Conservation (phyloP, 2,329 filamentous ascomycete species). For the Zelopaecilomyces penicillatus region DNA sequence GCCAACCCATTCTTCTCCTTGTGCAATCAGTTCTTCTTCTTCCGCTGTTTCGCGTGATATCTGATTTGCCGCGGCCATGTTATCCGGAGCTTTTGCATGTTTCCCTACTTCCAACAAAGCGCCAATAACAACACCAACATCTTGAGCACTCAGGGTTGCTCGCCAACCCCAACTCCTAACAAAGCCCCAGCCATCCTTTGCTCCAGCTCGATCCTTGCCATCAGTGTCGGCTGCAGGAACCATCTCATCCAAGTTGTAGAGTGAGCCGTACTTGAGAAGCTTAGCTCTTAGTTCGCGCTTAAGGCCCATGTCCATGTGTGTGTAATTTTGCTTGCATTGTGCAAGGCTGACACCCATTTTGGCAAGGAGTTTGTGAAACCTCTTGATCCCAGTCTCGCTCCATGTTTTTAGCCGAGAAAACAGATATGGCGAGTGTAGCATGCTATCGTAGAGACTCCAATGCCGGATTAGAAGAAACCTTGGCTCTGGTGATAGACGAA, state of each 20-base stretch:
- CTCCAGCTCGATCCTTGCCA: slow-evolving; percentile 58
- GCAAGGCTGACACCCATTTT: slow-evolving; percentile 96
- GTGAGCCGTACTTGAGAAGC: slow-evolving; percentile 80
- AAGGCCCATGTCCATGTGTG: slow-evolving; percentile 96
- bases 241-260: slow-evolving; percentile 90
- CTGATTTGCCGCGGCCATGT: slow-evolving; percentile 22
- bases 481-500: slow-evolving; percentile 86
- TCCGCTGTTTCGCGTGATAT: slow-evolving; percentile 33
- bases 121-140: slow-evolving; percentile 87
- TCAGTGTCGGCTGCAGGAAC: slow-evolving; percentile 72
- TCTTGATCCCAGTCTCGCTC: slow-evolving; percentile 81
- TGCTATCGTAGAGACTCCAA: slow-evolving; percentile 97
- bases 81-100: slow-evolving; percentile 30
- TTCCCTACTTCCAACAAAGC: slow-evolving; percentile 88
- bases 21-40: slow-evolving; percentile 40
- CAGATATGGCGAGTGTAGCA: slow-evolving; percentile 94
- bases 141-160: slow-evolving; percentile 83
- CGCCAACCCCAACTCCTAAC: slow-evolving; percentile 97
- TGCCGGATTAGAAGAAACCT: slow-evolving; percentile 87
- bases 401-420: slow-evolving; percentile 88
- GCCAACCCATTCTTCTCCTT: slow-evolving; percentile 56
- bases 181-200: slow-evolving; percentile 93
- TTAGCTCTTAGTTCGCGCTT: slow-evolving; percentile 81
- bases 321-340: slow-evolving; percentile 92
- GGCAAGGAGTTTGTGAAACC: slow-evolving; percentile 85